Conservation (phyloP, 2,329 filamentous ascomycete genomes). For the Ceratocystis alfenasii region DNA sequence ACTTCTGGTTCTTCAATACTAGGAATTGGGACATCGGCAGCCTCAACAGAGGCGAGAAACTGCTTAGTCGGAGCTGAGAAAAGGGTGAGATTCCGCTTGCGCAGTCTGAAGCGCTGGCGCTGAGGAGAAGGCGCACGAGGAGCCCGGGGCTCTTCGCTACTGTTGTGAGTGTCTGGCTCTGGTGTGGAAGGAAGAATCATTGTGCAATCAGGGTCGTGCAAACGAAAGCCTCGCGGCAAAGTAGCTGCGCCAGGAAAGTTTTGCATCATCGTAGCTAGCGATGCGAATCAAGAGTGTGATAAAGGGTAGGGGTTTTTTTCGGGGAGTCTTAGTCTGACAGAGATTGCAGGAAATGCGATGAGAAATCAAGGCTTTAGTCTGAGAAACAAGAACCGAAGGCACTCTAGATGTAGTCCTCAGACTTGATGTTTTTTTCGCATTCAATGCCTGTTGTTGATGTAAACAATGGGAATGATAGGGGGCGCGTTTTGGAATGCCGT, state of each 20-base stretch:
- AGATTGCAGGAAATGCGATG: not conserved
- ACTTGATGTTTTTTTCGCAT: not conserved
- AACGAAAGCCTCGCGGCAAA: conserved; percentile 35
- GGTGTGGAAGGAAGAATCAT: conserved; percentile 35
- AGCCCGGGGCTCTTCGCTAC: conserved; percentile 24
- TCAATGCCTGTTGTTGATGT: conserved; percentile 1
- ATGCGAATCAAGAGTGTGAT: not conserved
- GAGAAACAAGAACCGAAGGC: conserved; percentile 1
- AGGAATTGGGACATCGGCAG: conserved; percentile 51
- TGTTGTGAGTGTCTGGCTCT: conserved; percentile 34
- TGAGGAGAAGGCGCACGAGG: conserved; percentile 38
- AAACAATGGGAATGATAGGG: conserved; percentile 14
- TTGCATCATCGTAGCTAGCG: conserved; percentile 32
- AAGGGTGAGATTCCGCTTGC: conserved; percentile 42
- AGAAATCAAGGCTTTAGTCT: not conserved
- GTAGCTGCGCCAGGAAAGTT: conserved; percentile 36
- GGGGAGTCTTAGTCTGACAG: not conserved
- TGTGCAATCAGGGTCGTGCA: conserved; percentile 28
- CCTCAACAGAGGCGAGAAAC: conserved; percentile 55
- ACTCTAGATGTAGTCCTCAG: conserved; percentile 8
- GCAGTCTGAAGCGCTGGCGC: conserved; percentile 43
- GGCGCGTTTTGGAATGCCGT: conserved; percentile 16
- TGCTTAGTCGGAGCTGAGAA: conserved; percentile 49
- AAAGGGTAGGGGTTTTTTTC: not conserved
- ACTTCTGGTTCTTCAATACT: conserved; percentile 51